Evolutionary conservation across 768 basidiomycete genomes (phyloP), one percentile per base, ranked within the genome.

Genomic region (Galerina sulciceps): DNA sequence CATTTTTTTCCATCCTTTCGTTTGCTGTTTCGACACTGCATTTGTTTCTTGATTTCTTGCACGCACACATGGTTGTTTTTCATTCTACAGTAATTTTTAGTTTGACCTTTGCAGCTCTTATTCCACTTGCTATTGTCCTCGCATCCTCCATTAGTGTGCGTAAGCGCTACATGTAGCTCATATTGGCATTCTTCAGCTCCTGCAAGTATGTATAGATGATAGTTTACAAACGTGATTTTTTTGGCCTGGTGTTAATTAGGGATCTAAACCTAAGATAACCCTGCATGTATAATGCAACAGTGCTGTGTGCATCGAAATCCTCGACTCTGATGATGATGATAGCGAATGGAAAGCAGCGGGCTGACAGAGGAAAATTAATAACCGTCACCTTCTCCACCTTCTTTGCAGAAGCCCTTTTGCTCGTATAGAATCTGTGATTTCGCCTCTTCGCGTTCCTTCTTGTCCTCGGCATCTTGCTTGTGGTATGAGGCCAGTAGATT

Each of bases 381-480:
- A 10, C 94, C 94, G 72, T 98, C 96, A 8, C 96, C 96, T 77
- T 98, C 96, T 37, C 94, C 93, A 10, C 94, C 95, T 72, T 98
- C 96, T 71, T 89, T 93, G 70, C 89, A 94, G 74, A 96, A 99
- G 2, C 96, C 96, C 64, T 88, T 86, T 71, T 91, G 81, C 70
- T 91, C 86, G 66, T 83, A 91, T 57, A 99, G 76, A 41, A 96
- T 82, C 66, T 91, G 84, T 35, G 94, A 86, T 74, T 93, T 94
- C 68, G 78, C 74, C 55, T 93, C 90, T 65, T 97, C 96, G n/a
- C 86, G 84, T 53, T 83, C 79, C 69, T 92, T 91, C 76, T 90
- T 91, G 55, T 73, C 74, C 57, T 90, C 89, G 53, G 87, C 81
- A 44, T 93, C 91, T 55, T 81, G 78, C 71, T 86, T 85, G 71